Evolutionary conservation across 768 basidiomycete species (phyloP).

Genomic region (Amanita rimosa): DNA sequence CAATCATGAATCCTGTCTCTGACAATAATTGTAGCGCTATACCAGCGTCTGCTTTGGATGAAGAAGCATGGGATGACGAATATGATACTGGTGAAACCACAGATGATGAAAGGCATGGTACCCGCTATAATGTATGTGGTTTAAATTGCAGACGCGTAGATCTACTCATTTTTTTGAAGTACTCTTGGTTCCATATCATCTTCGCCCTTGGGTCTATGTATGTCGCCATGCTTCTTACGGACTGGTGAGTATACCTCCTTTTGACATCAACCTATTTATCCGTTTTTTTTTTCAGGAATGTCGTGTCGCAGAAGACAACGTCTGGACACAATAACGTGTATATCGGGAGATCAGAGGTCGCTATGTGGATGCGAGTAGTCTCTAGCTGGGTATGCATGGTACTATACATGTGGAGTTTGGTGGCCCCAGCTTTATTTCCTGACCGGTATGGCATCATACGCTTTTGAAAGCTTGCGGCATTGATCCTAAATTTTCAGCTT

Average conservation of each 20-base stretch:
- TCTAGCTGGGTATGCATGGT: constrained; percentile 91
- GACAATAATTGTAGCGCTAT: constrained; percentile 50
- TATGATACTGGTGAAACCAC: constrained; percentile 69
- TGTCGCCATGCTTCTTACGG: constrained; percentile 91
- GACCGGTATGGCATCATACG: constrained; percentile 51
- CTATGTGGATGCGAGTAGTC: constrained; percentile 99
- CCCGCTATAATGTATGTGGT: constrained; percentile 78
- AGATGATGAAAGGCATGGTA: constrained; percentile 91
- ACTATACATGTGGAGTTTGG: constrained; percentile 76
- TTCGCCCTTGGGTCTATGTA: constrained; percentile 97
- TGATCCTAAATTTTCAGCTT: constrained; percentile 6
- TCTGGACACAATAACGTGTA: constrained; percentile 60
- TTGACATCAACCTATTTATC: neutral
- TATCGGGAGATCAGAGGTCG: constrained; percentile 90
- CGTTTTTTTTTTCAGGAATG: constrained; percentile 40
- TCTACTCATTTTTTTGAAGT: constrained; percentile 33
- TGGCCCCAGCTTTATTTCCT: constrained; percentile 86
- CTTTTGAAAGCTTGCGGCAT: neutral
- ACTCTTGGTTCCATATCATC: constrained; percentile 98
- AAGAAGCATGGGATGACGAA: constrained; percentile 55
- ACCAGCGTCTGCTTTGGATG: constrained; percentile 83
- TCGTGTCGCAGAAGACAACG: constrained; percentile 48
- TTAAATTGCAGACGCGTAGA: neutral
- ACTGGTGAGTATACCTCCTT: constrained; percentile 58
- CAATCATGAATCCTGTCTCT: neutral